Base-by-base conservation (phyloP, 441 rosid genomes). In the Bocquillonia castaneifolia region DNA sequence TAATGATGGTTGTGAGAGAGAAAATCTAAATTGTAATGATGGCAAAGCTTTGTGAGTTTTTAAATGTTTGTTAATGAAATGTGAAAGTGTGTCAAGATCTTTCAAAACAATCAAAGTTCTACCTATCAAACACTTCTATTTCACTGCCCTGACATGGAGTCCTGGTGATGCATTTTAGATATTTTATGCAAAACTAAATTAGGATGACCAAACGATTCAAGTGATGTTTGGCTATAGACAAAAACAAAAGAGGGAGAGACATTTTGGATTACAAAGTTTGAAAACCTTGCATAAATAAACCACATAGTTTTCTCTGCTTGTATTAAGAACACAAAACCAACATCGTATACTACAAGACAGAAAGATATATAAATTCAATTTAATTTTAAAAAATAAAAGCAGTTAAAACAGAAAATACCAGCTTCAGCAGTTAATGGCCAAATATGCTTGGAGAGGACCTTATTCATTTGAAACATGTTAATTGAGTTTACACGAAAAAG, bases 381-480 rank as follows among this genome's bases (percentile, higher is more conserved):
- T 25, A 54, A 6, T 2, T n/a, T n/a, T n/a, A n/a, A n/a, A 32
- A 34, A 32, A 57, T 37, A n/a, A 56, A 25, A 22, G 40, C 10
- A 55, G 44, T 59, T 63, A 31, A 52, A 18, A 51, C 44, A 54
- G 62, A 76, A 39, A 71, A 68, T 83, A 82, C 87, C 87, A 53
- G 73, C 73, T 28, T 75, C 73, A 20, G 71, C 72, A 22, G 70
- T 74, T 53, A 85, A 70, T 1, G 89, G 87, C 88, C 87, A 78
- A 70, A 85, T 83, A 76, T 85, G 89, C 83, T 78, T 82, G 68
- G 79, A 59, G 60, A 87, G 76, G 67, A 79, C 86, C 76, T 82
- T 85, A 63, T 81, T 83, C 89, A 87, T 87, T 79, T 80, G 79
- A 75, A 85, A 87, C 88, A 83, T 85, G 74, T 87, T 71, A 67